Evolutionary conservation across 441 rosid species (phyloP), one percentile per base, ranked within the genome.

Genomic region (Syzygium malaccense): DNA sequence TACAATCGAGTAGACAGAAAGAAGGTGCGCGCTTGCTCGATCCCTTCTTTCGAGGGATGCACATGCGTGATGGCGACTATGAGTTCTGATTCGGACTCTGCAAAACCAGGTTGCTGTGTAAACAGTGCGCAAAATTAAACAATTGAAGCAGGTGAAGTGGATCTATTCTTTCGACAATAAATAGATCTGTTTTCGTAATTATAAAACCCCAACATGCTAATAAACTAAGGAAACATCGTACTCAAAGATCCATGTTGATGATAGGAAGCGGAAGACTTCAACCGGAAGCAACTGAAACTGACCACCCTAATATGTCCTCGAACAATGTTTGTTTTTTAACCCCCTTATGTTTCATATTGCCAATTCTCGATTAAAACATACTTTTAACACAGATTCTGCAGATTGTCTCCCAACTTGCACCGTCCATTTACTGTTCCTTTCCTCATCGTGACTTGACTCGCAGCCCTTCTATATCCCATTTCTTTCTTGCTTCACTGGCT

Each of bases 181-280:
- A 11, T 14, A 84, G 60, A 23, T 37, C 51, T 32, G 55, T 54
- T 25, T 78, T 89, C 64, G 66, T 60, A 62, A n/a, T 87, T 56
- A 85, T 33, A 56, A 71, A 91, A 87, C 4, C 79, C 89, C 87
- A 71, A 89, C 85, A 86, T 88, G 91, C 86, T 54, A 17, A 87
- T 90, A 86, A 28, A 90, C 87, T 58, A 88, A 48, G 68, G 79
- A 8, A 85, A 88, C 88, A 48, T 90, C 45, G 87, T 88, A 87
- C 86, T 66, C 28, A 12, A 37, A 37, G 51, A 71, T 71, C 13
- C n/a, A 41, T 11, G 15, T 5, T 71, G 51, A 45, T 14, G 51
- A 71, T 37, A 23, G 51, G 41, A 71, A 71, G 83, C 48, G 49
- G 83, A 41, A 20, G 83, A 33, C 79, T 68, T 68, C 10, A 33